Conservation (phyloP, 805 yeast genomes). For the Schwanniomyces sp. region DNA sequence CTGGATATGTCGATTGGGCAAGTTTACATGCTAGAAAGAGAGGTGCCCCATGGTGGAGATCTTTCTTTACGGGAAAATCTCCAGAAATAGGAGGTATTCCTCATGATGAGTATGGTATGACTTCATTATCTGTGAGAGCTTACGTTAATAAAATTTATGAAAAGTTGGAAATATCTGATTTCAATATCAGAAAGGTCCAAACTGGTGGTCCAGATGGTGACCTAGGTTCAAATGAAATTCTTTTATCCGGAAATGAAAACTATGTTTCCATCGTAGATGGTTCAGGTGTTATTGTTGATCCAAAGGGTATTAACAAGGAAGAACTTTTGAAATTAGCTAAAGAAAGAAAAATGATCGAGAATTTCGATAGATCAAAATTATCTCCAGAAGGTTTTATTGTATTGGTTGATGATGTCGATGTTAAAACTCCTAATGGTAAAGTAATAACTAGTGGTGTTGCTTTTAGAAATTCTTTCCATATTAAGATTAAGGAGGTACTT, state of each 20-base stretch:
- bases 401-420: conserved; percentile 80
- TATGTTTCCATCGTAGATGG: conserved; percentile 94
- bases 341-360: conserved; percentile 69
- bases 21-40: conserved; percentile 87
- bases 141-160: conserved; percentile 86
- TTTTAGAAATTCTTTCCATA: conserved; percentile 89
- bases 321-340: conserved; percentile 81
- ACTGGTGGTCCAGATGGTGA: conserved; percentile 99
- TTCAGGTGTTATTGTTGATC: conserved; percentile 92
- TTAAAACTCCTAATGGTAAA: conserved; percentile 74
- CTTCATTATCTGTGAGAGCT: conserved; percentile 90
- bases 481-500: conserved; percentile 63
- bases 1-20: conserved; percentile 95
- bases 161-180: conserved; percentile 62
- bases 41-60: conserved; percentile 98
- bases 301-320: conserved; percentile 77
- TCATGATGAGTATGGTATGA: conserved; percentile 98
- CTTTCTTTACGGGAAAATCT: conserved; percentile 94
- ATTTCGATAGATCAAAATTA: conserved; percentile 66
- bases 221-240: conserved; percentile 91
- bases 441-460: conserved; percentile 79
- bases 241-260: conserved; percentile 76
- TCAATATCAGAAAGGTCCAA: conserved; percentile 74
- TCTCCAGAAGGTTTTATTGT: conserved; percentile 78
- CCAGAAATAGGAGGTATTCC: conserved; percentile 96